Evolutionary conservation across 352 stramenopile species (phyloP).

Genomic region (Globisporangium acanthophoron): DNA sequence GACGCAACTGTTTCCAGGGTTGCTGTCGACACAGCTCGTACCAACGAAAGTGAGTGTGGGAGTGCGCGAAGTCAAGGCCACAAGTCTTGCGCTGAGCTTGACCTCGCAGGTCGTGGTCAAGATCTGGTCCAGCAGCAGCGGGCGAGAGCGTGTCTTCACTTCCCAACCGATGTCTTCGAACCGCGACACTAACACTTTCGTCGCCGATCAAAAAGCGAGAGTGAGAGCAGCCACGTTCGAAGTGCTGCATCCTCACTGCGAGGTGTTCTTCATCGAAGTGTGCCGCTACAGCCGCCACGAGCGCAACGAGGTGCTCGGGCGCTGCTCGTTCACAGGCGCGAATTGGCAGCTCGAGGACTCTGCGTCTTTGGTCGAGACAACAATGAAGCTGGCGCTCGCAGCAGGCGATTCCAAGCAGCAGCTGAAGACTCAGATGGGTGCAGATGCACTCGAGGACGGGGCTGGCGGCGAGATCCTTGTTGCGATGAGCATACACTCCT

Average conservation of each 20-base stretch:
- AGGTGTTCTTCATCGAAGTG: slow-evolving; percentile 13
- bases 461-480: not conserved
- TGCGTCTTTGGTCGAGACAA: not conserved
- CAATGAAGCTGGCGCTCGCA: not conserved
- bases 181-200: not conserved
- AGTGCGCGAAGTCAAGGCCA: not conserved
- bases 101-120: not conserved
- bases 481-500: not conserved
- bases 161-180: slow-evolving; percentile 1
- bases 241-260: not conserved
- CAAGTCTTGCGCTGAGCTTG: not conserved
- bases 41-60: not conserved
- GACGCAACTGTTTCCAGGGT: not conserved
- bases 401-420: not conserved
- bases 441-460: not conserved
- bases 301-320: slow-evolving; percentile 6
- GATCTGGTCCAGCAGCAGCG: slow-evolving; percentile 12
- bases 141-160: not conserved
- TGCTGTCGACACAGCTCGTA: too few species aligned
- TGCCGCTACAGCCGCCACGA: slow-evolving; percentile 10
- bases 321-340: slow-evolving; percentile 4
- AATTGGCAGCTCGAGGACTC: not conserved
- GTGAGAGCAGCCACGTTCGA: not conserved
- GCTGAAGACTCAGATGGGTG: not conserved
- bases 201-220: not conserved